These are phyloP conservation scores for Paramecium octaurelia DNA, from an alignment of 73 alveolate species.

Conservation along the genomic window DNA sequence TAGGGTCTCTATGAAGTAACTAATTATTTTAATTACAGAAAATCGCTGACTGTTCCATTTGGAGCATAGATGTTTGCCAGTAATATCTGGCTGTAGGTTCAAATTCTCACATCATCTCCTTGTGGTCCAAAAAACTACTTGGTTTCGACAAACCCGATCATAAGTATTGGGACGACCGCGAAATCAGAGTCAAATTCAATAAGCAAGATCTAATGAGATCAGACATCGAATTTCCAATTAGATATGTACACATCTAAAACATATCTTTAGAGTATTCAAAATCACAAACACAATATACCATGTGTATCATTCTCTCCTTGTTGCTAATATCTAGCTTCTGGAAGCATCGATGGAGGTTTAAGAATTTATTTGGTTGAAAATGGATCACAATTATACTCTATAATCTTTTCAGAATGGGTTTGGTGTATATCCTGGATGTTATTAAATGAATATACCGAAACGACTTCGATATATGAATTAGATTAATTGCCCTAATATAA, in stretches of 20 bases:
- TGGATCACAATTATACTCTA: not conserved
- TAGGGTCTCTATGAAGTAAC: not conserved
- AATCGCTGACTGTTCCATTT: not conserved
- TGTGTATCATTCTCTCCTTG: not conserved
- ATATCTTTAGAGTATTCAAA: not conserved
- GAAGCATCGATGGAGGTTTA: not conserved
- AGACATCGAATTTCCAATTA: not conserved
- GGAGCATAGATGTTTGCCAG: not conserved
- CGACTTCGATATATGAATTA: not conserved
- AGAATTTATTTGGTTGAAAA: not conserved
- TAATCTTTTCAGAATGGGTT: not conserved
- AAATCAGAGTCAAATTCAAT: not conserved
- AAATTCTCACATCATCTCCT: not conserved
- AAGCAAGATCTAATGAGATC: not conserved
- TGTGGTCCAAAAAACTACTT: not conserved
- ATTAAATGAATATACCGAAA: not conserved
- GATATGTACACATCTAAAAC: not conserved
- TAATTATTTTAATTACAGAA: not conserved
- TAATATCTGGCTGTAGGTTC: not conserved
- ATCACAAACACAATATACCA: not conserved
- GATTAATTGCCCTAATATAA: not conserved
- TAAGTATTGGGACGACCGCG: not conserved
- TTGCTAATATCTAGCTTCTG: not conserved
- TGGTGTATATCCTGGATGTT: not conserved
- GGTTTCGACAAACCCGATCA: not conserved